Evolutionary conservation across 129 eudicot genomes (phyloP), one percentile per base, ranked within the genome.

Genomic region (Escallonia herrerae): DNA sequence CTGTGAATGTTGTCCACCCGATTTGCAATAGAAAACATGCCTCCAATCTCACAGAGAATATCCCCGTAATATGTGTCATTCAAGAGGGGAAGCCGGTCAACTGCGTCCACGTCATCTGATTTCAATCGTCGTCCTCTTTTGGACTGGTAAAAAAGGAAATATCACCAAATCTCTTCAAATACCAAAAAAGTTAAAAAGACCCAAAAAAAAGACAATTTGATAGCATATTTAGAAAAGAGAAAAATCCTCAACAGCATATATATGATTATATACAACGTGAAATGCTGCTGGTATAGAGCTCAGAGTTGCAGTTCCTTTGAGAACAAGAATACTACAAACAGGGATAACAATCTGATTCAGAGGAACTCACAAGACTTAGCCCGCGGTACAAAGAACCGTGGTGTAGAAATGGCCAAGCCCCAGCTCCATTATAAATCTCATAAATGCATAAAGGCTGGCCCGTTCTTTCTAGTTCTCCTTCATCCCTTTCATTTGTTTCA

Each of bases 301-400:
- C 7, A 53, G 58, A 33, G 5, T 53, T 53, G 22, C 14, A 53
- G 58, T 51, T 12, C 12, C 56, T 51, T n/a, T 51, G 0, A 51
- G 14, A 12, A 12, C 8, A 12, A n/a, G 53, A 40, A 46, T 41
- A 37, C 3, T 15, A 47, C 63, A 56, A 57, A 15, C 39, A 53
- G 56, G 43, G 2, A 8, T 37, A 43, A 42, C 52, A 33, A 40
- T 44, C 37, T 15, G 65, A 46, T 33, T 51, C 15, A 69, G 48
- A 62, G 63, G 38, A 77, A 76, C 96, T 85, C 71, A 93, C 98
- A 45, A 93, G 91, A 74, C 96, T 93, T 73, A 88, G 71, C 54
- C 98, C 98, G 76, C 98, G 98, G 67, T 93, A 93, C 66, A 88
- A 69, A 44, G 98, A 93, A 76, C 98, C 98, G 81, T 93, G 96